Evolutionary conservation across 2,329 filamentous ascomycete genomes (phyloP).

Genomic region (Colletotrichum sp.): DNA sequence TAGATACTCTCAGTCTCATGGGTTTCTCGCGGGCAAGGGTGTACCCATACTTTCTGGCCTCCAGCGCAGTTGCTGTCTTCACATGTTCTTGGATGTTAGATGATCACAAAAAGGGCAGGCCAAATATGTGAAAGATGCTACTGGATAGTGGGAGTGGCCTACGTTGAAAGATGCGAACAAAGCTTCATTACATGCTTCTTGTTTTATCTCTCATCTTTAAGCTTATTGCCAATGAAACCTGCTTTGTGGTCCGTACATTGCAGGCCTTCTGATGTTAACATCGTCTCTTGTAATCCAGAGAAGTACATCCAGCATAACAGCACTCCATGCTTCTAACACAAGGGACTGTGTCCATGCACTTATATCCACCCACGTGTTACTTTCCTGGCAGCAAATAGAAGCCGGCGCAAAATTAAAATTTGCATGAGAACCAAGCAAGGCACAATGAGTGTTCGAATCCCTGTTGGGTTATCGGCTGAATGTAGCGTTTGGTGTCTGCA

Average conservation of each 20-base stretch:
- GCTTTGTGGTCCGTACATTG: neutral
- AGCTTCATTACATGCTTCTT: neutral
- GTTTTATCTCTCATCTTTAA: neutral
- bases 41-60: neutral
- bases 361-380: neutral
- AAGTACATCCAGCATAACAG: neutral
- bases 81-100: rapidly evolving
- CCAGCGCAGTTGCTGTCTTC: neutral
- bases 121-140: neutral
- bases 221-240: neutral
- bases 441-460: neutral
- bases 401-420: neutral
- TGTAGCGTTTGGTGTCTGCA: neutral
- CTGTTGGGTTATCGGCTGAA: neutral
- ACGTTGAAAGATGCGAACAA: neutral
- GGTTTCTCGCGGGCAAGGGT: rapidly evolving
- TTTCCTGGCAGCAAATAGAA: neutral
- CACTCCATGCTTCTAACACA: neutral
- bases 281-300: rapidly evolving
- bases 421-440: neutral
- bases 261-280: rapidly evolving
- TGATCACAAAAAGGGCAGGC: neutral
- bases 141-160: rapidly evolving
- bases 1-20: neutral
- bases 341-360: neutral